Evolutionary conservation across 306 rosid species (phyloP).

Genomic region (Luffa aegyptiaca): DNA sequence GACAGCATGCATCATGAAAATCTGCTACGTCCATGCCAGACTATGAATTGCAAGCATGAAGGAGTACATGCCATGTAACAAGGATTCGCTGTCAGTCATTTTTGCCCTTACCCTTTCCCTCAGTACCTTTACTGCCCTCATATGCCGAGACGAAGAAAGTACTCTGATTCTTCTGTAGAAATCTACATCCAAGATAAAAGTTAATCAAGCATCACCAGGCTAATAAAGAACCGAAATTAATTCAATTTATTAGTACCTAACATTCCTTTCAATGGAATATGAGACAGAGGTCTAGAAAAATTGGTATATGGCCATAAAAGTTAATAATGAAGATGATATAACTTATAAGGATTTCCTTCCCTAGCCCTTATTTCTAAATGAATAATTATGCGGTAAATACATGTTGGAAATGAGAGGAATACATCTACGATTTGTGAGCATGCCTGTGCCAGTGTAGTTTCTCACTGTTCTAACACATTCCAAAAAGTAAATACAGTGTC

Average conservation of each 20-base stretch:
- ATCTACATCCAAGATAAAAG: constrained; percentile 35
- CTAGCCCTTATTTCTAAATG: not conserved
- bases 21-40: not conserved
- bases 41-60: not conserved
- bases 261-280: not conserved
- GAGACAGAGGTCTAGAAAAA: not conserved
- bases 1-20: constrained; percentile 4
- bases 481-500: not conserved
- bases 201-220: not conserved
- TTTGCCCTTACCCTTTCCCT: constrained; percentile 63
- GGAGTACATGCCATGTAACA: not conserved
- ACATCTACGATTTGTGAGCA: not conserved
- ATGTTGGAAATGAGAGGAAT: not conserved
- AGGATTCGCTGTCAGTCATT: constrained; percentile 35
- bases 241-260: not conserved
- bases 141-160: constrained; percentile 61
- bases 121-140: constrained; percentile 42
- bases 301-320: not conserved
- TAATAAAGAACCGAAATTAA: not conserved
- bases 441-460: not conserved
- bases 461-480: not conserved
- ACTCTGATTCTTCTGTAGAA: constrained; percentile 75
- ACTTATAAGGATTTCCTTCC: not conserved
- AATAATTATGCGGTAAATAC: not conserved
- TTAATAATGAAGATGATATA: not conserved